A percentile compares a stretch with the other conserved stretches of the same genome.
phyloP scores from a whole-genome alignment of 805 yeast genomes.

The Candida mattraensis region DNA sequence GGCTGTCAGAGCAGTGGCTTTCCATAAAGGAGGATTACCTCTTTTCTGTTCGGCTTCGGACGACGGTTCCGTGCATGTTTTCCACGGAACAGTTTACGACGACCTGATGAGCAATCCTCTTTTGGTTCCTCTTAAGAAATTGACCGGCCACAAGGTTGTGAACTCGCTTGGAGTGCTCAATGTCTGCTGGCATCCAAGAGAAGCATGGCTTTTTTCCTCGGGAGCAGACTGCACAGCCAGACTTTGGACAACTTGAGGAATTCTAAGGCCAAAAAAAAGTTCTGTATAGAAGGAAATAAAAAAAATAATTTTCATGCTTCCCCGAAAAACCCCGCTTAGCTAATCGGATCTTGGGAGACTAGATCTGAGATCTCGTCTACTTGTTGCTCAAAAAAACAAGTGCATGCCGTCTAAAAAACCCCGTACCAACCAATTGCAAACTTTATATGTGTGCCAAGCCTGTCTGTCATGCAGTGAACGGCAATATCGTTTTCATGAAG shows the following conservation, averaged over 20 bases:
- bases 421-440: too few species aligned
- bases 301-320: background rate
- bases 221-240: slow-evolving; percentile 97
- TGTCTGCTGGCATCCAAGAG: slow-evolving; percentile 94
- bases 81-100: slow-evolving; percentile 96
- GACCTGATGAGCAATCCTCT: slow-evolving; percentile 93
- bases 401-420: too few species aligned
- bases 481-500: too few species aligned
- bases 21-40: slow-evolving; percentile 85
- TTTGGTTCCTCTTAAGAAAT: slow-evolving; percentile 91
- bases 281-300: too few species aligned
- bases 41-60: slow-evolving; percentile 93
- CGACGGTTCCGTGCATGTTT: slow-evolving; percentile 88
- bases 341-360: too few species aligned
- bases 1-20: slow-evolving; percentile 86
- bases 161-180: slow-evolving; percentile 84
- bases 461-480: too few species aligned
- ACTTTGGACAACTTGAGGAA: slow-evolving; percentile 96
- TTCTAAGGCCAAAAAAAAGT: too few species aligned
- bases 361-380: too few species aligned
- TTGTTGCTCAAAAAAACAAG: too few species aligned
- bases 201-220: slow-evolving; percentile 96
- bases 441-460: too few species aligned
- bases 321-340: too few species aligned
- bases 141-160: slow-evolving; percentile 83